Base-by-base conservation (phyloP, 805 yeast genomes). In the Candida jianshihensis region DNA sequence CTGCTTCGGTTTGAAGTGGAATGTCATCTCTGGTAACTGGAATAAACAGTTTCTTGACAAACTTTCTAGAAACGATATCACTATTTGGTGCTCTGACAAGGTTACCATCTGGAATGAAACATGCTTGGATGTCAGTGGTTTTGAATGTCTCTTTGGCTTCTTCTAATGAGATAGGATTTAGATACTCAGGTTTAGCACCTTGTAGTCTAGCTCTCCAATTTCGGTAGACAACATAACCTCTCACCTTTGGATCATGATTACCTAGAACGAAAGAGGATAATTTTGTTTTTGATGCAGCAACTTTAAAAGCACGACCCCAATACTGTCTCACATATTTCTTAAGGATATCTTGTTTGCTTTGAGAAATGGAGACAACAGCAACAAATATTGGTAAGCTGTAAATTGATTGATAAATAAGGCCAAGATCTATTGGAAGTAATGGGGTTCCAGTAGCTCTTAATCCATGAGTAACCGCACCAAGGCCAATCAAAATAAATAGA, bases 11-110 rank as follows among this genome's bases (percentile, higher is more conserved):
- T 18, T 62, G 64, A 28, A 82, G 56, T 12, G 82, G 67, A 34
- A 71, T 66, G 54, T 89, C 95, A 46, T 78, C 81, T 46, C 76
- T 79, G 1, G 95, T 84, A 3, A 90, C 97, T 0, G 87, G 75
- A 1, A 84, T 81, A 61, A 92, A 92, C 39, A 88, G 60, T 32
- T 73, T 71, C 46, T 73, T 75, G 22, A 79, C 73, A 44, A 68
- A 77, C 33, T 70, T 71, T 39, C 87, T 64, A 0, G 90, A 75
- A 16, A 81, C 78, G 13, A 78, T 79, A 53, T 89, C 97, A 44
- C 73, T 73, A 40, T 76, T 81, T 1, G 98, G 98, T 1, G 88
- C 98, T 38, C 97, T 74, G 24, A 89, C 75, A 49, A 74, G 81
- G 32, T 66, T 64, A 4, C 98, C 98, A 56, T 85, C 81, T 0